Evolutionary conservation across 73 alveolate species (phyloP), one percentile per base, ranked within the genome.

Genomic region (Tetrahymena malaccensis): DNA sequence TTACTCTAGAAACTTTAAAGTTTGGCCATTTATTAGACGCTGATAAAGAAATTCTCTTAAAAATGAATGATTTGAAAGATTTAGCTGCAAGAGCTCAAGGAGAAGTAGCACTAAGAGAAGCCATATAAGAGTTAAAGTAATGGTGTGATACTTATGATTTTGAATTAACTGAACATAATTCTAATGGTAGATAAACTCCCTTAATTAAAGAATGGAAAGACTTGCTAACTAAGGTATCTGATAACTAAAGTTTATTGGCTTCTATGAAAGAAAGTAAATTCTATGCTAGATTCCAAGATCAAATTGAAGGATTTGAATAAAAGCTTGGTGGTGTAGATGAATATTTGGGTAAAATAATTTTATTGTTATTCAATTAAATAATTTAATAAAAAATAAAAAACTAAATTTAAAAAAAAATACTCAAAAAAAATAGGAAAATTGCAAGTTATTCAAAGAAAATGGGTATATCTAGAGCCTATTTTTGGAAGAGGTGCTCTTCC

Each of bases 161-260:
- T 85, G 98, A 97, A 93, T 96, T 98, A 94, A 95, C 98, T 25
- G 99, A 98, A 93, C 98, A 97, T 93, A 96, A 96, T 84, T 96
- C 98, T 85, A 99, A 98, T 85, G 99, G 98, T 57, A 97, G 99
- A 95, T 97, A 97, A 37, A 99, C 99, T 25, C 99, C 99, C 0
- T 96, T 99, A 93, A 99, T 99, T 94, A 99, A 99, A 97, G 99
- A 99, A 85, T 99, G 99, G 99, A 99, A 99, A 97, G 99, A 99
- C 93, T 97, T 99, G 94, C 98, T 99, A 99, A 99, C 99, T 34
- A 98, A 98, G 93, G 99, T 99, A 40, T 98, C 99, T 94, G 99
- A 99, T 94, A 99, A 99, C 94, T 99, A 99, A 94, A 98, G 99
- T 34, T 96, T 99, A 43, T 96, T 99, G 85, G 98, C 98, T 94